These are phyloP conservation scores for Scedosporium aurantiacum DNA, from an alignment of 2,329 filamentous ascomycete species.

Conservation along the genomic window DNA sequence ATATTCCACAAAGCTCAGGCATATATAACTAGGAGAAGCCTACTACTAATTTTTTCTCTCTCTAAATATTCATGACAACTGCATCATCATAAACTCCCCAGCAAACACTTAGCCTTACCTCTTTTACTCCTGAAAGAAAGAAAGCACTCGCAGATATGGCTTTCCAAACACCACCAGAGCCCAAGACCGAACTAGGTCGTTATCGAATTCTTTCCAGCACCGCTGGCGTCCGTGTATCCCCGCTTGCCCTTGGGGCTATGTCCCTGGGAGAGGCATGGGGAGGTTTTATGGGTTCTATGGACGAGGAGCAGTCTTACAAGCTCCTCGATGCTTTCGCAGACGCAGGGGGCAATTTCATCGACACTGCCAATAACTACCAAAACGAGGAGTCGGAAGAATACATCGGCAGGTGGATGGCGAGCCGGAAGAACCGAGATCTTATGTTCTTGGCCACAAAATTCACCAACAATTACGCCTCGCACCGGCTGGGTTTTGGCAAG, in stretches of 20 bases:
- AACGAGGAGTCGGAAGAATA: slow-evolving; percentile 37
- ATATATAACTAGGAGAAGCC: neutral
- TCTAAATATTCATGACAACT: neutral
- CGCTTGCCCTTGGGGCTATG: slow-evolving; percentile 33
- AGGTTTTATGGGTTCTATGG: slow-evolving; percentile 33
- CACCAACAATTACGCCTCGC: slow-evolving; percentile 26
- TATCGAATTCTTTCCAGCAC: slow-evolving; percentile 57
- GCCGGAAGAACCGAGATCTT: slow-evolving; percentile 31
- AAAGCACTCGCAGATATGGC: neutral
- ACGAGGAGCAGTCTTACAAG: slow-evolving; percentile 40
- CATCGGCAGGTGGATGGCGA: slow-evolving; percentile 39
- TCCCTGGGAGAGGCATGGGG: slow-evolving; percentile 31
- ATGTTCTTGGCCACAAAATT: slow-evolving; percentile 38
- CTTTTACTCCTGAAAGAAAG: neutral
- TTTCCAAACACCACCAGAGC: slow-evolving; percentile 21
- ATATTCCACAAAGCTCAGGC: neutral
- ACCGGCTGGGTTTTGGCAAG: slow-evolving; percentile 19
- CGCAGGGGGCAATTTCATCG: slow-evolving; percentile 51
- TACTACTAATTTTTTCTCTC: neutral
- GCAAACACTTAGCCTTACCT: neutral
- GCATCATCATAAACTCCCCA: neutral
- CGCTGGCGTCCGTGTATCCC: slow-evolving; percentile 37
- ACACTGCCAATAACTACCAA: slow-evolving; percentile 42
- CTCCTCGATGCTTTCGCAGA: slow-evolving; percentile 44
- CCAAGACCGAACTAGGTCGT: slow-evolving; percentile 34